Evolutionary conservation across 2,329 filamentous ascomycete genomes (phyloP).

Genomic region (Pestalotiopsis sp.): DNA sequence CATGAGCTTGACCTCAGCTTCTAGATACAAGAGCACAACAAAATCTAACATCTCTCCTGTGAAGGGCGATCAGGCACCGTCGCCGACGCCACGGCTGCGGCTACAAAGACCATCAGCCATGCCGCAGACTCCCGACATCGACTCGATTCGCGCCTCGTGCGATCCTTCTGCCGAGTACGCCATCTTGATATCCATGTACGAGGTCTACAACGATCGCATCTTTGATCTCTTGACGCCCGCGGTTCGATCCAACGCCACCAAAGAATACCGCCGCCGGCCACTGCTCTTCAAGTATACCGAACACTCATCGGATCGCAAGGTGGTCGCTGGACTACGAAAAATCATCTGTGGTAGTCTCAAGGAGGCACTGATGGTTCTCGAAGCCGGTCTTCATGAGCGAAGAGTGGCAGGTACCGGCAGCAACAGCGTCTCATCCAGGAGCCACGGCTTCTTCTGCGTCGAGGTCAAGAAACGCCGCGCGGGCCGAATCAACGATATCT

Average conservation of each 20-base stretch:
- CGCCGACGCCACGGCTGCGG: slow-evolving; percentile 60
- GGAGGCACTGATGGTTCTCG: slow-evolving; percentile 86
- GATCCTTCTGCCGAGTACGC: slow-evolving; percentile 78
- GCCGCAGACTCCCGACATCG: slow-evolving; percentile 74
- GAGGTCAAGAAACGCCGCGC: slow-evolving; percentile 81
- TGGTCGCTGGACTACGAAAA: slow-evolving; percentile 89
- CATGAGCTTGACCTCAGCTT: slow-evolving; percentile 47
- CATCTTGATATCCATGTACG: slow-evolving; percentile 94
- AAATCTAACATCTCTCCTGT: slow-evolving; percentile 42
- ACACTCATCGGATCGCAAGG: slow-evolving; percentile 83
- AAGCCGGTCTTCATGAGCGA: slow-evolving; percentile 84
- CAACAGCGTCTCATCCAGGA: slow-evolving; percentile 89
- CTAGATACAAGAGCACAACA: slow-evolving; percentile 40
- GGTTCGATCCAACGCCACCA: slow-evolving; percentile 59
- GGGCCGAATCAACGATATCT: slow-evolving; percentile 54
- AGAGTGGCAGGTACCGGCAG: slow-evolving; percentile 87
- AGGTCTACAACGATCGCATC: slow-evolving; percentile 98
- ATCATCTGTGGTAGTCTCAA: slow-evolving; percentile 79
- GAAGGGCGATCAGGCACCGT: slow-evolving; percentile 53
- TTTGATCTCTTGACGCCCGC: slow-evolving; percentile 82
- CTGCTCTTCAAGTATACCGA: slow-evolving; percentile 93
- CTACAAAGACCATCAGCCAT: slow-evolving; percentile 70
- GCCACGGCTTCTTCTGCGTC: slow-evolving; percentile 94
- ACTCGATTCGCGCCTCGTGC: slow-evolving; percentile 64
- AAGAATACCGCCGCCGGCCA: slow-evolving; percentile 73